Percentiles rank a stretch among this genome's conserved stretches.
Evolutionary conservation across 495 filamentous ascomycete species (phyloP).

Genomic region (Hypoxylon intermedium): DNA sequence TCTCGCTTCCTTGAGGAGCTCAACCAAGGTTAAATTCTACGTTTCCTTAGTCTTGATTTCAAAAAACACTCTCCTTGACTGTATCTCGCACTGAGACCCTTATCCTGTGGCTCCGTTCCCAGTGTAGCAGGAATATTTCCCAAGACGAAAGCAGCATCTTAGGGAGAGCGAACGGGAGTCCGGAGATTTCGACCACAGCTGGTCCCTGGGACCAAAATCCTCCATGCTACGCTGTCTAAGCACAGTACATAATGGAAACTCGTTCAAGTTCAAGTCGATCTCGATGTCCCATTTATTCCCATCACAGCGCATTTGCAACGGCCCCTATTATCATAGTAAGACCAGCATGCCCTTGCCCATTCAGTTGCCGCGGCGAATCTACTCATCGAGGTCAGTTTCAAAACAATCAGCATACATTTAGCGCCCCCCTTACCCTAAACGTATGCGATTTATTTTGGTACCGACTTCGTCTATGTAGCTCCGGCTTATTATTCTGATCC

Average conservation of each 20-base stretch:
- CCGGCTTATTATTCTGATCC: no score
- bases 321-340: slow-evolving; percentile 14
- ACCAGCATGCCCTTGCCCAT: slow-evolving; percentile 9
- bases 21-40: neutral
- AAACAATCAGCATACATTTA: no score
- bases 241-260: neutral
- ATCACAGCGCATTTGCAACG: slow-evolving; percentile 9
- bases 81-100: no score
- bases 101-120: no score
- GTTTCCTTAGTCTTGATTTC: neutral
- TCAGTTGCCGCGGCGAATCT: neutral
- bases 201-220: neutral
- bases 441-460: no score
- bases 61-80: no score
- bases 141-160: neutral
- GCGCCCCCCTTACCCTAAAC: no score
- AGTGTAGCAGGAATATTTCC: neutral
- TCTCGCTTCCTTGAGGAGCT: no score
- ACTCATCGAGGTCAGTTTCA: no score
- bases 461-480: no score
- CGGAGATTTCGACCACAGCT: neutral
- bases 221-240: neutral
- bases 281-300: neutral
- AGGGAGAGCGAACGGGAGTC: neutral
- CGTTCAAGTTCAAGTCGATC: neutral